Base-by-base conservation (phyloP, 805 yeast genomes). In the Sugiyamaella chiloensis region DNA sequence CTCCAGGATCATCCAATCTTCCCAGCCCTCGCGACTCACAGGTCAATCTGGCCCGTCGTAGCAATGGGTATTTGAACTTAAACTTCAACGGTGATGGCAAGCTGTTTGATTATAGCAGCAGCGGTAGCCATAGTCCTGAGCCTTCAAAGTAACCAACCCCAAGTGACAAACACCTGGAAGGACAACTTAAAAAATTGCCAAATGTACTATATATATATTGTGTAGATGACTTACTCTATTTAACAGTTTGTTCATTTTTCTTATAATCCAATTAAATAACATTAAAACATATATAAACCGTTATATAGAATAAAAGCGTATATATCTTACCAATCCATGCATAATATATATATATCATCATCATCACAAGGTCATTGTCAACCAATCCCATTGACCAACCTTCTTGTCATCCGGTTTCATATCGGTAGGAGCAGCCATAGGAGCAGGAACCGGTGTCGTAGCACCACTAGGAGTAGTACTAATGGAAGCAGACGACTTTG, bases 341-440 rank as follows among this genome's bases (percentile, higher is more conserved):
- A n/a, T n/a, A n/a, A n/a, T n/a, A n/a, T n/a, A n/a, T n/a, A n/a
- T n/a, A n/a, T n/a, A n/a, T n/a, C n/a, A n/a, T n/a, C n/a, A n/a
- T n/a, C 29, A 26, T 58, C 48, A 61, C 31, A 61, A 43, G 4
- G 66, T 58, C 66, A 61, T 61, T 7, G 65, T 59, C 37, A 61
- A 49, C 65, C 65, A 61, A 21, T 61, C 65, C 65, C 65, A 61
- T 36, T 61, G 65, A 4, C 60, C 55, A 5, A 39, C 47, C 17
- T 36, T 26, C 30, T 46, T 26, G 16, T 30, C 37, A 16, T 51
- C 45, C 19, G 30, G 23, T 20, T 35, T 35, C 14, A 36, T 26
- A 5, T 4, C 12, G 19, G 37, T 34, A 11, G 20, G 21, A 7
- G 29, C 7, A 31, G 36, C 17, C 8, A 8, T 36, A 1, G 4